Evolutionary conservation across 257 asterid genomes (phyloP).

Genomic region (Salvia rosmarinus): DNA sequence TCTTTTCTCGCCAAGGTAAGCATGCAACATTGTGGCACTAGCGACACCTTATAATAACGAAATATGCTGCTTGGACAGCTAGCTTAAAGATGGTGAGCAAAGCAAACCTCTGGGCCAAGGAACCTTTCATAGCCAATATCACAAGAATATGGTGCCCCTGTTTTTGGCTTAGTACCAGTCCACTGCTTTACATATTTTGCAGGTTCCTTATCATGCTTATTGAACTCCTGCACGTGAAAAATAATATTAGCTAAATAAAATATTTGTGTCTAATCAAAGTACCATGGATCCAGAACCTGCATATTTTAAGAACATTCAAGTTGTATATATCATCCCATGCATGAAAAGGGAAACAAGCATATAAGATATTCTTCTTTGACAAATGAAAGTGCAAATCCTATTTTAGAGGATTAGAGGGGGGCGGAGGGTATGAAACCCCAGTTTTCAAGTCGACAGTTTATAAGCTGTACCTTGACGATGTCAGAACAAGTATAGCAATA

Average conservation of each 20-base stretch:
- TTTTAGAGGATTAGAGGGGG: conserved; percentile 11
- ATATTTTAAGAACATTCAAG: conserved; percentile 1
- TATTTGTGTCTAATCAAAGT: conserved; percentile 2
- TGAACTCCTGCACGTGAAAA: conserved; percentile 72
- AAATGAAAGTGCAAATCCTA: conserved; percentile 22
- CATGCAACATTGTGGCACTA: neutral
- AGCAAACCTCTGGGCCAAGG: conserved; percentile 96
- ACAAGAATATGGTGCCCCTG: conserved; percentile 94
- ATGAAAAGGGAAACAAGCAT: conserved; percentile 22
- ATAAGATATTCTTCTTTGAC: conserved; percentile 5
- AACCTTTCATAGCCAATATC: conserved; percentile 97
- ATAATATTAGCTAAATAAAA: conserved; percentile 34
- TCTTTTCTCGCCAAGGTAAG: conserved; percentile 1
- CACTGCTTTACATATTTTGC: conserved; percentile 83
- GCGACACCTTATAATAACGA: neutral
- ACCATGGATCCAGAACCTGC: neutral
- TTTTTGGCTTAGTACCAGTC: conserved; percentile 93
- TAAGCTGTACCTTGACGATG: conserved; percentile 79
- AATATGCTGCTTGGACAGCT: conserved; percentile 24
- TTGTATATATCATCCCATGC: neutral
- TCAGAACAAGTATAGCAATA: conserved; percentile 97
- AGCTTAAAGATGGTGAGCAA: conserved; percentile 34
- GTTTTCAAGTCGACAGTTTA: conserved; percentile 24
- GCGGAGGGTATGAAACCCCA: neutral
- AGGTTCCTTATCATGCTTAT: conserved; percentile 94